These are phyloP conservation scores for Blastomyces emzantsi DNA, from an alignment of 2,329 filamentous ascomycete species.

Conservation along the genomic window DNA sequence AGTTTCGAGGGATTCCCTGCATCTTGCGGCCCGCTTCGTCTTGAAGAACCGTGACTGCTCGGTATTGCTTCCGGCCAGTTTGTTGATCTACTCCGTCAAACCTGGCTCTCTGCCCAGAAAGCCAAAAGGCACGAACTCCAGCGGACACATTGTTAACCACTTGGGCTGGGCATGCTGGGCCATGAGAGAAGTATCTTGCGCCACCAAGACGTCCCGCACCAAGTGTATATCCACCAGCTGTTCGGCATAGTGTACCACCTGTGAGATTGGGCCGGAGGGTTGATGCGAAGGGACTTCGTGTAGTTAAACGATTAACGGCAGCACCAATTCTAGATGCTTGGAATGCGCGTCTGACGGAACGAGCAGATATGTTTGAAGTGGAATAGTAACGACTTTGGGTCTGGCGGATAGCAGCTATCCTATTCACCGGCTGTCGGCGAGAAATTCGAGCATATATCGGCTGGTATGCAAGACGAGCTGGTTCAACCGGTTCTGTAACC, in stretches of 20 bases:
- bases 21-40: conserved; percentile 63
- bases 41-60: conserved; percentile 63
- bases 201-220: conserved; percentile 62
- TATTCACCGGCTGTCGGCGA: conserved; percentile 52
- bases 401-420: conserved; percentile 54
- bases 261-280: conserved; percentile 87
- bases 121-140: conserved; percentile 81
- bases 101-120: conserved; percentile 81
- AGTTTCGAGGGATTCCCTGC: conserved; percentile 42
- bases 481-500: conserved; percentile 33
- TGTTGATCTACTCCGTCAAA: conserved; percentile 65
- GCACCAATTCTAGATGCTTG: conserved; percentile 49
- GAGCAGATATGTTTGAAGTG: conserved; percentile 41
- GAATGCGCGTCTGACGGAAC: conserved; percentile 44
- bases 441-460: conserved; percentile 51
- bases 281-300: conserved; percentile 75
- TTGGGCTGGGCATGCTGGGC: conserved; percentile 74
- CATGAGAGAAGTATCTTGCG: conserved; percentile 81
- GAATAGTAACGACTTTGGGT: conserved; percentile 56
- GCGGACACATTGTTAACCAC: conserved; percentile 93
- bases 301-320: conserved; percentile 55
- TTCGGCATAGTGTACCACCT: conserved; percentile 72
- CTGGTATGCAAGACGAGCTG: conserved; percentile 44
- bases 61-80: conserved; percentile 69
- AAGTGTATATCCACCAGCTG: conserved; percentile 77